Evolutionary conservation across 148 eudicot genomes (phyloP).

Genomic region (Salicornia ramosissima): DNA sequence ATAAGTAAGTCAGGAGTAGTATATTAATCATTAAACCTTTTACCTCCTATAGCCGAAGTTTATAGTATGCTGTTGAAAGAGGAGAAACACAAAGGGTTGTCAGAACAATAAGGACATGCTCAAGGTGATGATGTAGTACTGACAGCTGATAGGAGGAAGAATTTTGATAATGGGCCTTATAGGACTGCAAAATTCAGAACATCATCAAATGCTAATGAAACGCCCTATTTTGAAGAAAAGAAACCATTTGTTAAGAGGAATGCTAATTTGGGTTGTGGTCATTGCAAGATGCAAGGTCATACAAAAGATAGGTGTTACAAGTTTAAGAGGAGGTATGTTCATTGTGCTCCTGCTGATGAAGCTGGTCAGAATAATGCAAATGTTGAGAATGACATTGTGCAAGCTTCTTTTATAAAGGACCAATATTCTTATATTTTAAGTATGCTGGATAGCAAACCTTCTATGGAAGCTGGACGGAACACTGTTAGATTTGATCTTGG

Average conservation of each 20-base stretch:
- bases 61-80: not conserved
- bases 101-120: accelerated
- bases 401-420: not conserved
- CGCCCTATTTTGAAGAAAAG: not conserved
- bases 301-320: not conserved
- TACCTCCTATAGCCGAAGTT: too few relatives aligned
- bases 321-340: not conserved
- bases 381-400: not conserved
- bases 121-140: not conserved
- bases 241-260: not conserved
- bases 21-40: not conserved
- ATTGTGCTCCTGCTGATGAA: too few relatives aligned
- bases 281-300: too few relatives aligned
- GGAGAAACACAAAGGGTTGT: not conserved
- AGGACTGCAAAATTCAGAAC: not conserved
- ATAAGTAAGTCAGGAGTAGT: not conserved
- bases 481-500: not conserved
- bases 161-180: not conserved
- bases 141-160: not conserved
- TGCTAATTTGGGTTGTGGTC: not conserved
- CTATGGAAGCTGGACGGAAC: not conserved
- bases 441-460: not conserved
- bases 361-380: too few relatives aligned
- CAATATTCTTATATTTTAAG: not conserved
- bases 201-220: not conserved